A percentile compares a stretch with the other conserved stretches of the same genome.
phyloP scores from a whole-genome alignment of 768 basidiomycete genomes.

The Paxillus ammoniavirescens region DNA sequence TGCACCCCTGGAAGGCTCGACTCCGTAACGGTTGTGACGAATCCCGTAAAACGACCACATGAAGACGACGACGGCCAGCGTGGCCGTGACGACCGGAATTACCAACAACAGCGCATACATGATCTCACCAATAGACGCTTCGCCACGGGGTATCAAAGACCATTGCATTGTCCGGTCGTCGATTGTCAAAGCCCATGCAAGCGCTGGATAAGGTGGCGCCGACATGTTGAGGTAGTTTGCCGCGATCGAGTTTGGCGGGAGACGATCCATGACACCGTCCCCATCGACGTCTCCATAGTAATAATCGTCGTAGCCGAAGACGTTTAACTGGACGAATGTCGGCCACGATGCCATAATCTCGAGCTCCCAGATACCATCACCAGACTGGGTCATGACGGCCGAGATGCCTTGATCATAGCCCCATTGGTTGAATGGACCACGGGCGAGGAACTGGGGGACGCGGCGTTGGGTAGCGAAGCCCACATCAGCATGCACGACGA shows the following conservation, averaged over 20 bases:
- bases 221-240: slow-evolving; percentile 92
- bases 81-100: slow-evolving; percentile 84
- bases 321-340: slow-evolving; percentile 84
- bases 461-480: slow-evolving; percentile 63
- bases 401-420: slow-evolving; percentile 84
- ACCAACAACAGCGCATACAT: slow-evolving; percentile 82
- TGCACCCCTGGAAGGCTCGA: slow-evolving; percentile 59
- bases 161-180: slow-evolving; percentile 77
- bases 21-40: slow-evolving; percentile 90
- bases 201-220: slow-evolving; percentile 81
- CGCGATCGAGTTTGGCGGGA: slow-evolving; percentile 83
- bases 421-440: slow-evolving; percentile 91
- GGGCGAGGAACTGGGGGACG: slow-evolving; percentile 82
- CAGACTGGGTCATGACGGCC: slow-evolving; percentile 62
- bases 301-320: slow-evolving; percentile 88
- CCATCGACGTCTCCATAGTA: slow-evolving; percentile 90
- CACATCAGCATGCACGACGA: slow-evolving; percentile 77
- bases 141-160: slow-evolving; percentile 78
- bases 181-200: slow-evolving; percentile 83
- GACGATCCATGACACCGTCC: slow-evolving; percentile 86
- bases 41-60: slow-evolving; percentile 98
- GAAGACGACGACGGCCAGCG: slow-evolving; percentile 81
- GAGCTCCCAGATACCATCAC: slow-evolving; percentile 75
- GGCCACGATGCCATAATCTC: slow-evolving; percentile 93
- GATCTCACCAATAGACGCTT: slow-evolving; percentile 76